Evolutionary conservation across 169 alveolate species (phyloP).

Genomic region (Amoebophrya sp.): DNA sequence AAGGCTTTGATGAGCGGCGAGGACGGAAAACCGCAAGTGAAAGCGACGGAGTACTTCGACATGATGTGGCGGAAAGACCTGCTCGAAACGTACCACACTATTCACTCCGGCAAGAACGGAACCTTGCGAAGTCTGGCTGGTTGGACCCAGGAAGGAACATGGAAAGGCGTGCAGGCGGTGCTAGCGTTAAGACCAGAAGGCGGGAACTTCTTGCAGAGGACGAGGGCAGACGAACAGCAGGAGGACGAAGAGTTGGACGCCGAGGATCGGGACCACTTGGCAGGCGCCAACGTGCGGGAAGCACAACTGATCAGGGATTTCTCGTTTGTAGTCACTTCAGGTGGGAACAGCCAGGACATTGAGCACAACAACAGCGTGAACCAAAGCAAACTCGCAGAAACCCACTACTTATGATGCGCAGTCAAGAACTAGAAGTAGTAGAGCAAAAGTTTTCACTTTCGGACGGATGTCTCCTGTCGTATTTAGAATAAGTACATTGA

Average conservation of each 20-base stretch:
- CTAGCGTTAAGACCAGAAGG: not conserved
- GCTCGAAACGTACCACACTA: not conserved
- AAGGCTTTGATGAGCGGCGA: not conserved
- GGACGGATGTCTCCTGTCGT: no score
- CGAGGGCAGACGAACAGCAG: not conserved
- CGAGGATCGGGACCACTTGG: not conserved
- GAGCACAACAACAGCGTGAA: not conserved
- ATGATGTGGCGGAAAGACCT: not conserved
- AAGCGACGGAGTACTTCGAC: not conserved
- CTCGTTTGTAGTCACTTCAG: not conserved
- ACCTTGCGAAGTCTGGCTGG: not conserved
- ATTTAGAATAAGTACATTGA: no score
- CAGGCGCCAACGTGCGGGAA: not conserved
- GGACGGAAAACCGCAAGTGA: not conserved
- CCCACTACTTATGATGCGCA: no score
- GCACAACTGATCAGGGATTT: not conserved
- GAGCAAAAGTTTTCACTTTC: no score
- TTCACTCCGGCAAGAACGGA: not conserved
- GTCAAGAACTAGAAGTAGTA: no score
- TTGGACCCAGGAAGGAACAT: not conserved
- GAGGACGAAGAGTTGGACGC: not conserved
- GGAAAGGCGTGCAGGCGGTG: not conserved
- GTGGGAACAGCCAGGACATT: not conserved
- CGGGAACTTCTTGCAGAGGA: not conserved
- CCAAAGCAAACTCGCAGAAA: not conserved